A percentile compares a stretch with the other conserved stretches of the same genome.
Conservation (phyloP, 108 stramenopile species). For the Cyclotella choctawhatcheeana region DNA sequence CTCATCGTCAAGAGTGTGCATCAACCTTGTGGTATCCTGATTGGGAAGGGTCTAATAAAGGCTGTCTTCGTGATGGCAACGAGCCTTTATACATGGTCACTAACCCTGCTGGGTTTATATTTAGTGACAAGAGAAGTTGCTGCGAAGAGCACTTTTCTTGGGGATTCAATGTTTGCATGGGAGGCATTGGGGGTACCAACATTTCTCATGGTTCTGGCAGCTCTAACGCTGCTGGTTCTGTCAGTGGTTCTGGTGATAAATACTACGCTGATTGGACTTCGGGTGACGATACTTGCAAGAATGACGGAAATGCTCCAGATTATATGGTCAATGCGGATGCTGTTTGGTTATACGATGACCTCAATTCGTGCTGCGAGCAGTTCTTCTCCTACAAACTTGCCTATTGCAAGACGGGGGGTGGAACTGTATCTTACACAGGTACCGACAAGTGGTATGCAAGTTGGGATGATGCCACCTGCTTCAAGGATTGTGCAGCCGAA, state of each 20-base stretch:
- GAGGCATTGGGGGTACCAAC: not conserved
- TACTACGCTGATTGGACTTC: constrained; percentile 14
- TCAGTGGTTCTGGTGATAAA: constrained; percentile 5
- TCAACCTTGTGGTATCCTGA: constrained; percentile 1
- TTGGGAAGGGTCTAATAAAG: not conserved
- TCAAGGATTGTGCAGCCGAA: no score
- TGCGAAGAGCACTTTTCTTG: not conserved
- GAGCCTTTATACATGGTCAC: not conserved
- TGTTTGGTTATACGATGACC: not conserved
- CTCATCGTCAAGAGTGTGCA: not conserved
- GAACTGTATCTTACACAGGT: no score
- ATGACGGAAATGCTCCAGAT: not conserved
- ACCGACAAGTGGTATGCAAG: no score
- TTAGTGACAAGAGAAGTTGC: not conserved
- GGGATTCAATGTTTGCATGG: not conserved
- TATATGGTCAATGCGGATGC: not conserved
- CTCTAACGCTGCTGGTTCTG: not conserved
- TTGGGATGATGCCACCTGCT: no score
- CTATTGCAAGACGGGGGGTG: no score
- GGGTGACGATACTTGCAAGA: constrained; percentile 3
- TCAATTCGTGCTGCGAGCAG: not conserved
- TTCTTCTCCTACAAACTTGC: no score
- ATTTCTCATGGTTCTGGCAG: no score
- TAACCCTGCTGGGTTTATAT: not conserved
- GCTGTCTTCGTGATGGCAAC: not conserved